Percentiles rank a stretch among this genome's conserved stretches.
Conservation (phyloP, 768 basidiomycete species). For the Boletus sensibilis region DNA sequence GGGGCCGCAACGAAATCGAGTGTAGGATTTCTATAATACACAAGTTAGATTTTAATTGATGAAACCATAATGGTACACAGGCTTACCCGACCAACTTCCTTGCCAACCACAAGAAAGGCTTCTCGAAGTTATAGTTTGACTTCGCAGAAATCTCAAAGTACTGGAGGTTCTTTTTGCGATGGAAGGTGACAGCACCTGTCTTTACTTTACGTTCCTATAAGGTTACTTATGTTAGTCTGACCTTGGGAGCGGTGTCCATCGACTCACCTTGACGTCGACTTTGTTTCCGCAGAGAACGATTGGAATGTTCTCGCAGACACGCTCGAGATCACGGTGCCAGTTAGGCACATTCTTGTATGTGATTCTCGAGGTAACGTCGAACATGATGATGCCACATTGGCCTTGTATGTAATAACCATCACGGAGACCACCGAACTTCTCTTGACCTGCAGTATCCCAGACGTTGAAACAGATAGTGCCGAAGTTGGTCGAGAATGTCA, state of each 20-base stretch:
- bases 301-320: conserved; percentile 99
- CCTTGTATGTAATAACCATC: conserved; percentile 97
- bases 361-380: conserved; percentile 98
- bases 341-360: conserved; percentile 99
- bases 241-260: background rate
- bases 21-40: conserved; percentile 58
- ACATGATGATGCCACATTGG: conserved; percentile 99
- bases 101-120: conserved; percentile 99
- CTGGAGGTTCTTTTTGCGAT: conserved; percentile 99
- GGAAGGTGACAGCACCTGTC: conserved; percentile 98
- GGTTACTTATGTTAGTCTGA: conserved; percentile 8
- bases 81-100: conserved; percentile 95
- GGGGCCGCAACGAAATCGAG: conserved; percentile 98
- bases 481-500: conserved; percentile 95
- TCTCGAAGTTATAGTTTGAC: conserved; percentile 99
- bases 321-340: conserved; percentile 99
- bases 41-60: background rate
- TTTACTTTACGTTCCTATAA: conserved; percentile 98
- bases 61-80: background rate
- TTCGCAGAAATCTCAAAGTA: conserved; percentile 99
- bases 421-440: conserved; percentile 98
- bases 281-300: conserved; percentile 99
- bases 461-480: conserved; percentile 99
- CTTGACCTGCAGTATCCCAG: conserved; percentile 99
- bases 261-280: conserved; percentile 93